Base-by-base conservation (phyloP, 306 rosid species). In the Acacia melanoxylon region DNA sequence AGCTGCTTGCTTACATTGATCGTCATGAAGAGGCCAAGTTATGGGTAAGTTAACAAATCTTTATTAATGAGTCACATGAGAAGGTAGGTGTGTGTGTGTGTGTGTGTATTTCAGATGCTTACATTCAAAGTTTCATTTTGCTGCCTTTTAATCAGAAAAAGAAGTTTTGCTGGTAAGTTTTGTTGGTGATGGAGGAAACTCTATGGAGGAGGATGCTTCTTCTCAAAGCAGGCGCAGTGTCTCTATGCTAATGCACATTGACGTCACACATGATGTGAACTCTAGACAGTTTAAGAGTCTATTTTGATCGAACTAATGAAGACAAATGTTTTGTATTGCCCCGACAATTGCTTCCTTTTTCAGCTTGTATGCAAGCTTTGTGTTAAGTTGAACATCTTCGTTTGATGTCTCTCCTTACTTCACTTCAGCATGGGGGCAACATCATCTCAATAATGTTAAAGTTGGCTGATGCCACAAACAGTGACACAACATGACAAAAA, bases 1-100 rank as follows among this genome's bases (percentile, higher is more conserved):
- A 96, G 84, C 87, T 96, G 85, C 94, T 96, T 74, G 98, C 97
- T 37, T 96, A 92, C 84, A 90, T 96, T 16, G 98, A 96, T 84
- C 63, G 98, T 52, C 95, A 96, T 84, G 94, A 86, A 85, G 97
- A 91, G 69, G 98, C 97, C 54, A 92, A 86, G 83, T 82, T 81
- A 62, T 91, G 89, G 93, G 99, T 96, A 88, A 54, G 91, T 87
- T 82, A 68, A 46, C 82, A 2, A 27, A 62, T 27, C 17, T 27
- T 14, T 62, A 19, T 5, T 27, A 14, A n/a, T 5, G 10, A 63
- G 19, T n/a, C n/a, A 63, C 42, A 29, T 4, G 35, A 15, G 37
- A 14, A 63, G 20, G 22, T 19, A n/a, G n/a, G n/a, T n/a, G n/a
- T n/a, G n/a, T n/a, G n/a, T n/a, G n/a, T n/a, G n/a, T n/a, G n/a